Base-by-base conservation (phyloP, 108 stramenopile genomes). In the Pseudonitzschia delicatissima region DNA sequence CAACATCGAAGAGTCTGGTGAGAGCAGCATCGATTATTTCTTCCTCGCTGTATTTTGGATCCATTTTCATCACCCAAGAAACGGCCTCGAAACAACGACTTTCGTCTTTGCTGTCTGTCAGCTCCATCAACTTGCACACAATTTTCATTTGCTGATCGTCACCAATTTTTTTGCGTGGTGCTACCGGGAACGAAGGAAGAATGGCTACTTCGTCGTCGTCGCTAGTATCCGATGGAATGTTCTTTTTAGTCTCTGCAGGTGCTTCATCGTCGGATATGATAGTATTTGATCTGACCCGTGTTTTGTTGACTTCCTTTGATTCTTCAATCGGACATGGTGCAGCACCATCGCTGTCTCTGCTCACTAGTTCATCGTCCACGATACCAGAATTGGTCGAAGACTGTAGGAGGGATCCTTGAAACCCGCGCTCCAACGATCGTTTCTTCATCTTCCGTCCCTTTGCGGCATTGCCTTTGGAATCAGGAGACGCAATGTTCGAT, bases 321-420 rank as follows among this genome's bases (percentile, higher is more conserved):
- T 36, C 5, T 61, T 33, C 39, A 36, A 17, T 28, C 20, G 36
- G 11, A 23, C 28, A 26, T 53, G 13, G 11, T 11, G 26, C 12
- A 34, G 11, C 21, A 9, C 7, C 11, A 5, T n/a, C 23, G 7
- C 21, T 28, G 32, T 4, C 13, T 18, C 13, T 20, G 7, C 4
- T 12, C 13, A 21, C 47, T 2, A 45, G 28, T 0, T 64, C 44
- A n/a, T 42, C 20, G 27, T 34, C 34, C 32, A 11, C 60, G 25
- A 25, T 45, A 40, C 42, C 47, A 17, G 57, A 31, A 4, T 27
- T 31, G 15, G 53, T 27, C 4, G 67, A 52, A 28, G 79, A 80
- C n/a, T 62, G 69, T 25, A 80, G 65, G 17, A 80, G 62, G 11
- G 79, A 74, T 11, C 79, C 79, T 25, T 26, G 69, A 52, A 80